Base-by-base conservation (phyloP, 2,329 filamentous ascomycete species). In the Waltergamsia citrina region DNA sequence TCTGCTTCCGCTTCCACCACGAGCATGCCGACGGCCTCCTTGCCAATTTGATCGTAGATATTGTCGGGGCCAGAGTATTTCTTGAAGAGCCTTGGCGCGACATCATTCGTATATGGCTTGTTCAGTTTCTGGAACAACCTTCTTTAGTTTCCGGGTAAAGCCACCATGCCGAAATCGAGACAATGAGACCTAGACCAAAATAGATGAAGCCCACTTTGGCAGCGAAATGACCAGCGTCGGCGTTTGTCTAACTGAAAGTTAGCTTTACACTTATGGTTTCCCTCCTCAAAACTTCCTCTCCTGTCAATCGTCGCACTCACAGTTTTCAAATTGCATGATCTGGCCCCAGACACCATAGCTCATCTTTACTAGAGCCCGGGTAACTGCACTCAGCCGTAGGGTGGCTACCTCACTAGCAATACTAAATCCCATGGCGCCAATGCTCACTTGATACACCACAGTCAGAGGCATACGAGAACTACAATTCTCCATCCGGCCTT, bases 361-460 rank as follows among this genome's bases (percentile, higher is more conserved):
- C 26, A 56, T 49, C 6, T 48, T 54, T 6, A 54, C 42, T 5
- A 54, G 40, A 11, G 41, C 48, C 35, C 50, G 52, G 8, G 52
- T 54, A 2, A 43, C 40, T 22, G 49, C 42, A 12, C 56, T 40
- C 7, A 59, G 44, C 8, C 48, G 44, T 33, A 51, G 38, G 2
- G 54, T 54, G 7, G 56, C 44, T 32, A 58, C 43, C 37, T 59
- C 56, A 10, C 51, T 51, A 12, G 52, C 54, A 7, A 59, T 39
- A 6, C 51, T 51, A 40, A 58, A 58, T 6, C 56, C 56, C 3
- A 43, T 44, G 5, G 56, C 53, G 9, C 56, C 54, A 26, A 60
- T 51, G 11, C 49, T 48, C 19, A 58, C 32, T 38, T 25, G 23
- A n/a, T 25, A 25, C 9, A 25, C n/a, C 9, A 25, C 9, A 9